Conservation (phyloP, 2,329 filamentous ascomycete genomes). For the Fusarium clavum region DNA sequence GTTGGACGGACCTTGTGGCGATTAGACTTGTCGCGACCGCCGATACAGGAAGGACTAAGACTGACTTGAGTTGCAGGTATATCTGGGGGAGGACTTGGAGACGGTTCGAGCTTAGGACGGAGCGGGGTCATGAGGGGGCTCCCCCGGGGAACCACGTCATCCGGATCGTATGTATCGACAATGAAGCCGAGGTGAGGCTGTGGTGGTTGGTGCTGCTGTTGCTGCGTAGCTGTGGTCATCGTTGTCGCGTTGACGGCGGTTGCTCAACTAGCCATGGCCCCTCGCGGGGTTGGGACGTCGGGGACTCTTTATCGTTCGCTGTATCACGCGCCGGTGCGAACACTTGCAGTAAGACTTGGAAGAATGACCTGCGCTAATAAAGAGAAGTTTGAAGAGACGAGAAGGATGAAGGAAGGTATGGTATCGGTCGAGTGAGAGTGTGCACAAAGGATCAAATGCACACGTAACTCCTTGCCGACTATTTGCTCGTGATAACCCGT, state of each 20-base stretch:
- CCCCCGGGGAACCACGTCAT: slow-evolving; percentile 56
- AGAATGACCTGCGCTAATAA: slow-evolving; percentile 2
- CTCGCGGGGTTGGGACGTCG: slow-evolving; percentile 31
- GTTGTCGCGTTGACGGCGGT: slow-evolving; percentile 46
- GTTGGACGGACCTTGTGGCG: slow-evolving; percentile 65
- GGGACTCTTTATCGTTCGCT: slow-evolving; percentile 26
- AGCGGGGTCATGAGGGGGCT: slow-evolving; percentile 56
- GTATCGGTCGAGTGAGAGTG: slow-evolving; percentile 5
- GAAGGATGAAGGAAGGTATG: slow-evolving; percentile 5
- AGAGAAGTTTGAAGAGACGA: background rate
- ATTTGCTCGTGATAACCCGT: slow-evolving; percentile 13
- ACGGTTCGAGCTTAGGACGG: slow-evolving; percentile 50
- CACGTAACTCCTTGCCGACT: slow-evolving; percentile 6
- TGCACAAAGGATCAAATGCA: slow-evolving; percentile 3
- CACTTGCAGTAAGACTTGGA: slow-evolving; percentile 2
- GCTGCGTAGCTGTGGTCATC: slow-evolving; percentile 52
- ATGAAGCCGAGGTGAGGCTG: slow-evolving; percentile 40
- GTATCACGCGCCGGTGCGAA: slow-evolving; percentile 23
- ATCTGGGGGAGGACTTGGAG: slow-evolving; percentile 52
- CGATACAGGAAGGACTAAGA: slow-evolving; percentile 47
- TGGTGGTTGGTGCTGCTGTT: slow-evolving; percentile 49
- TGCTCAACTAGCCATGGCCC: slow-evolving; percentile 53
- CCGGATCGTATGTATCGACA: slow-evolving; percentile 57
- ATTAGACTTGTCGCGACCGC: slow-evolving; percentile 62
- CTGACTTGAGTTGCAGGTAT: slow-evolving; percentile 53